Base-by-base conservation (phyloP, 2,329 filamentous ascomycete genomes). In the Chrysoporthe austroafricana region DNA sequence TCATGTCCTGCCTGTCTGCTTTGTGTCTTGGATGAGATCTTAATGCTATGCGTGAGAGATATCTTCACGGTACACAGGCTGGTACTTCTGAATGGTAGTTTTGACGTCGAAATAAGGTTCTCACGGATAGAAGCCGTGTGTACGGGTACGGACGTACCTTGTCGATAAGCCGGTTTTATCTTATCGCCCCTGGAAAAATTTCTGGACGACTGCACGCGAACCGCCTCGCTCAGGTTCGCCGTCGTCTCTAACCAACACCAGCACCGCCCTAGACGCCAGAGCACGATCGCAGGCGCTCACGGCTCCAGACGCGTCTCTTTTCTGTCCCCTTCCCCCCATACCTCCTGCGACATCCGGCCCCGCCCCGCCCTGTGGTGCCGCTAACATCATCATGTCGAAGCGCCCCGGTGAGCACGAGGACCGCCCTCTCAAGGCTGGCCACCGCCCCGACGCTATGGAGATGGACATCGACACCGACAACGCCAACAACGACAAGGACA, bases 361-460 rank as follows among this genome's bases (percentile, higher is more conserved):
- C 8, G 13, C n/a, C 32, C 36, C 18, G 7, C n/a, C 39, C 6
- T 46, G 7, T 32, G 42, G 13, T 56, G 9, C 43, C 43, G 13
- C 34, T 26, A 26, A 26, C 26, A 21, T n/a, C 62, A 75, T 69
- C 70, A 89, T 90, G 88, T 86, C 87, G 66, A 90, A 90, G 77
- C 84, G 88, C 64, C 79, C 83, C 44, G 86, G 86, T 32, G 86
- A 87, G 64, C 73, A 78, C 63, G 81, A 82, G 42, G 78, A 81
- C 50, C 81, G 79, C 58, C 82, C 86, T 36, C 82, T 90, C 73
- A 90, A 90, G 79, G 83, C 84, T 67, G 86, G 88, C 63, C 83
- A 84, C 32, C 85, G 88, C 48, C 87, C 86, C 5, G 87, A 89
- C 70, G 83, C 86, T 70, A 88, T 88, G 85, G 91, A 91, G 67